Evolutionary conservation across 139 green algal genomes (phyloP), one percentile per base, ranked within the genome.

Genomic region (Coccomyxa sp.): DNA sequence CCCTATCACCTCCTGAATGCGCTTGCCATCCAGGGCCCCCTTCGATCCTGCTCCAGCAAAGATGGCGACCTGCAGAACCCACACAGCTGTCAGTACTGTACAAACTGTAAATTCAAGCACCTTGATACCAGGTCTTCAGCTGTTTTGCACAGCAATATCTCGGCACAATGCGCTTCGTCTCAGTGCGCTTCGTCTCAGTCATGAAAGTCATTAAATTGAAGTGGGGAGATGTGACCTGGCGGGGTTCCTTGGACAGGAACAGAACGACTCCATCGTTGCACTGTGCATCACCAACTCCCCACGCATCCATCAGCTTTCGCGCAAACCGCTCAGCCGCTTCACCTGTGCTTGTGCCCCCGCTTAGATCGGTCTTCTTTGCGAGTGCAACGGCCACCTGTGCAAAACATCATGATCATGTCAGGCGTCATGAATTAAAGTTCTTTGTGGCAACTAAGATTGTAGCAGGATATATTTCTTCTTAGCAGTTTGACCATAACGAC

Each of bases 201-300:
- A 16, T 16, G 15, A 68, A 25, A 14, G 60, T 68, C 60, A 14
- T 68, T 14, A 68, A 68, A 71, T 21, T 28, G 63, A 71, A 21
- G 63, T 14, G 21, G 63, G 63, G 63, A 71, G 18, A 9, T 15
- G 63, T 71, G 63, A 95, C 82, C 86, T 95, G 89, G 0, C 91
- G 84, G 79, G 95, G 88, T 0, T 89, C 38, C 0, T 92, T 66
- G n/a, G 91, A 83, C 25, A 96, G 79, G 11, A 95, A 77, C 14
- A 95, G 28, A 17, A 95, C 58, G 17, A 95, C 83, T n/a, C 93
- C 93, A 75, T 95, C 92, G 83, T 91, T 84, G 88, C 93, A 96
- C 13, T 38, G 67, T 0, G 60, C 77, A 14, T 91, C 68, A 68
- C 93, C 93, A 11, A 95, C 91, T 28, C 93, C 92, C 92, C 92